Percentiles rank a stretch among this genome's conserved stretches.
Evolutionary conservation across 306 rosid genomes (phyloP).

Genomic region (Trifolium subterraneum): DNA sequence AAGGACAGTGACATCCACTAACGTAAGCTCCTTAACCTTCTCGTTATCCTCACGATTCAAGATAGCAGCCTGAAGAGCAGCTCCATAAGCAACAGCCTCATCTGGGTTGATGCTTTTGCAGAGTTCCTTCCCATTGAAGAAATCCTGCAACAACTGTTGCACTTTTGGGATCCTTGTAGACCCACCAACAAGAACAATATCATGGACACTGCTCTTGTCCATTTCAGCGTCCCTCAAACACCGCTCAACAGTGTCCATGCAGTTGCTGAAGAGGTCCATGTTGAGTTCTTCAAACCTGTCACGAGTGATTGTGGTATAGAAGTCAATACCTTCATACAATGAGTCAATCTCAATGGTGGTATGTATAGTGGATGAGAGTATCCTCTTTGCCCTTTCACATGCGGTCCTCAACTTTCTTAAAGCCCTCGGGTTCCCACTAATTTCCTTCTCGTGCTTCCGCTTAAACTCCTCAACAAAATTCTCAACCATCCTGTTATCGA

Average conservation of each 20-base stretch:
- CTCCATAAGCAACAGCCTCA: not conserved
- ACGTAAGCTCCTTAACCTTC: too few relatives aligned
- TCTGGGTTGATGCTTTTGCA: not conserved
- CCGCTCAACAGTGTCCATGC: not conserved
- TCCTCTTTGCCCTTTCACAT: not conserved
- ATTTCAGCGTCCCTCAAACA: not conserved
- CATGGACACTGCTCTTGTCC: not conserved
- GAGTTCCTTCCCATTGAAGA: not conserved
- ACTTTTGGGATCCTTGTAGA: not conserved
- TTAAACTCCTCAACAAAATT: not conserved
- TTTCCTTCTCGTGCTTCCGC: not conserved
- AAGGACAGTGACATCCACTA: too few relatives aligned
- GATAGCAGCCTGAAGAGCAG: not conserved
- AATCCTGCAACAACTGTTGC: not conserved
- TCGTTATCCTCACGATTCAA: too few relatives aligned
- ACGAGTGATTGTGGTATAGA: not conserved
- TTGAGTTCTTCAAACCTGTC: not conserved
- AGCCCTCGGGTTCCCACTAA: not conserved
- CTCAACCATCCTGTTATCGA: not conserved
- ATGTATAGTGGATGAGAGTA: not conserved
- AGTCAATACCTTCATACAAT: constrained; percentile 6
- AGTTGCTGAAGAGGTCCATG: not conserved
- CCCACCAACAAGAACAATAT: constrained; percentile 5
- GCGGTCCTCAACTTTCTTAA: not conserved
- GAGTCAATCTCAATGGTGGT: constrained; percentile 10